phyloP scores from a whole-genome alignment of 2,329 filamentous ascomycete genomes.

The Lasiodiplodia hormozganensis region DNA sequence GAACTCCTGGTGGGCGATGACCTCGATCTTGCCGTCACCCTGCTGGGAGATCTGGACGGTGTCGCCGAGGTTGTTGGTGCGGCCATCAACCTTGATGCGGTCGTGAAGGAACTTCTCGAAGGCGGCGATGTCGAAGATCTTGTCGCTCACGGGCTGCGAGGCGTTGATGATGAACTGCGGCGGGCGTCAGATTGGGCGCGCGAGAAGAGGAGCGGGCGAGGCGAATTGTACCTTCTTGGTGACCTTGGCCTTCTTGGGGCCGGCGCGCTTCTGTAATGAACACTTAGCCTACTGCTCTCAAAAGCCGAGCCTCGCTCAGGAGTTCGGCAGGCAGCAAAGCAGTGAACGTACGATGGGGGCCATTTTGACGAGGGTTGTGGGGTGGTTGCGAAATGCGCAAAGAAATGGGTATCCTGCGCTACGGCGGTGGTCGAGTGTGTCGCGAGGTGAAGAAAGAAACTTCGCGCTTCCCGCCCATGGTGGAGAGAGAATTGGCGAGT shows the following conservation, averaged over 20 bases:
- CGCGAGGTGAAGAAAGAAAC: slow-evolving; percentile 8
- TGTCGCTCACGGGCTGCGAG: slow-evolving; percentile 96
- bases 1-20: slow-evolving; percentile 96
- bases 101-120: slow-evolving; percentile 99
- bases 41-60: slow-evolving; percentile 86
- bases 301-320: slow-evolving; percentile 45
- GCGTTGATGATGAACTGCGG: slow-evolving; percentile 97
- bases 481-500: slow-evolving; percentile 25
- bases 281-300: slow-evolving; percentile 94
- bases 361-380: slow-evolving; percentile 38
- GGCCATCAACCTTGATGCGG: slow-evolving; percentile 99
- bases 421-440: slow-evolving; percentile 17
- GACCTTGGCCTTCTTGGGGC: slow-evolving; percentile 68
- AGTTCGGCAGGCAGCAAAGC: slow-evolving; percentile 87
- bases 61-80: slow-evolving; percentile 97
- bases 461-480: background rate
- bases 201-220: background rate
- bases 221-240: slow-evolving; percentile 76
- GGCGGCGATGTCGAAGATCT: slow-evolving; percentile 99
- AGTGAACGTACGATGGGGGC: slow-evolving; percentile 79
- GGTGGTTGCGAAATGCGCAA: slow-evolving; percentile 66
- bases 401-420: slow-evolving; percentile 91
- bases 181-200: background rate
- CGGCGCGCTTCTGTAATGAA: slow-evolving; percentile 63
- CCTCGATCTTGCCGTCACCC: slow-evolving; percentile 97